These are phyloP conservation scores for Linderina pennispora DNA, from an alignment of 192 early-diverging fungal species.

Conservation along the genomic window DNA sequence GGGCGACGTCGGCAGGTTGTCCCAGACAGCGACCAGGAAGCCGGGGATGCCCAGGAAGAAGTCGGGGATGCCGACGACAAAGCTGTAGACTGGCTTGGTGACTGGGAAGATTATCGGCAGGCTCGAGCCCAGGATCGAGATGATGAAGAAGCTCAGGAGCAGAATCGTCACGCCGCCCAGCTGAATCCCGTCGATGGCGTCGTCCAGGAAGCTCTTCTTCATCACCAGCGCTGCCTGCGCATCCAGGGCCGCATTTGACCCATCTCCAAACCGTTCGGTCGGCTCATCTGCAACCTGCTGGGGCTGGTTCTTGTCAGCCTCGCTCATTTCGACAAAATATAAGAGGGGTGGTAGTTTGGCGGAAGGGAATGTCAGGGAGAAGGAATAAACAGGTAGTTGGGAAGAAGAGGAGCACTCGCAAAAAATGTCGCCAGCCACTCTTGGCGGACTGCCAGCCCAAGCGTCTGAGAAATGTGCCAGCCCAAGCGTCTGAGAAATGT, in stretches of 20 bases:
- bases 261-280: constrained; percentile 20
- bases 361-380: too few relatives aligned
- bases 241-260: constrained; percentile 22
- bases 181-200: constrained; percentile 44
- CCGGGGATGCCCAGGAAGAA: constrained; percentile 16
- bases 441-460: too few relatives aligned
- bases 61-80: constrained; percentile 9
- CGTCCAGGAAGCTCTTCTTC: constrained; percentile 47
- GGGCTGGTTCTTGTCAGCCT: constrained; percentile 6
- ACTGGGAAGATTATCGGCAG: constrained; percentile 36
- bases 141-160: constrained; percentile 26
- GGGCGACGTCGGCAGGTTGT: constrained; percentile 9
- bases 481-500: too few relatives aligned
- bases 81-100: constrained; percentile 29
- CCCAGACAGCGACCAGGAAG: constrained; percentile 1
- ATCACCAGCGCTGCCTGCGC: constrained; percentile 39
- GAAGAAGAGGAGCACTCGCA: too few relatives aligned
- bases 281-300: constrained; percentile 2
- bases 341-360: too few relatives aligned
- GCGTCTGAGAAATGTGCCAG: too few relatives aligned
- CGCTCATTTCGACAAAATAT: too few relatives aligned
- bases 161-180: constrained; percentile 25
- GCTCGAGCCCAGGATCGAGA: constrained; percentile 24
- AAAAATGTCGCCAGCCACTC: too few relatives aligned
- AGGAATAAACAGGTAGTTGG: too few relatives aligned